These are phyloP conservation scores for Penicillium sp. DNA, from an alignment of 2,329 filamentous ascomycete genomes.

Conservation along the genomic window DNA sequence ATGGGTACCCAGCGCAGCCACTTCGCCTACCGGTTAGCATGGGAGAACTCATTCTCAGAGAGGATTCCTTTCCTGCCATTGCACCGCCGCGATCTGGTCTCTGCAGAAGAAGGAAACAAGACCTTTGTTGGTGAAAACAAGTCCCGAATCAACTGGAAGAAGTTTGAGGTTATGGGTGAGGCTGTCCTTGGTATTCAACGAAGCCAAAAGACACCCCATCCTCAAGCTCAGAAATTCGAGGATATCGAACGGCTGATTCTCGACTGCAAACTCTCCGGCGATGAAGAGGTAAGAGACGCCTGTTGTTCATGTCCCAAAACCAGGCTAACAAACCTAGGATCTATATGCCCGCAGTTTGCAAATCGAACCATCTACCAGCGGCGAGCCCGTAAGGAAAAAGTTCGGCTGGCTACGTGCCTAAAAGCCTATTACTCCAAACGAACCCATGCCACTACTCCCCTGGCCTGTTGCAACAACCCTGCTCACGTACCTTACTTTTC, in stretches of 20 bases:
- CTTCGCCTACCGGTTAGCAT: conserved; percentile 92
- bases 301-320: neutral
- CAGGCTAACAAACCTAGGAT: conserved; percentile 44
- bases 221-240: conserved; percentile 68
- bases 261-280: conserved; percentile 75
- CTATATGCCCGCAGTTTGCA: conserved; percentile 60
- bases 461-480: neutral
- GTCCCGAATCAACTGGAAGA: conserved; percentile 91
- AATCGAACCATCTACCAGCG: conserved; percentile 49
- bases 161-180: conserved; percentile 94
- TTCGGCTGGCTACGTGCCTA: conserved; percentile 45
- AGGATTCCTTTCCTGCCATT: conserved; percentile 92
- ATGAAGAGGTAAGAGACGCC: conserved; percentile 73
- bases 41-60: conserved; percentile 90
- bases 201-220: conserved; percentile 83
- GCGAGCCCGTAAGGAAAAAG: conserved; percentile 41
- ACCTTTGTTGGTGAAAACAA: conserved; percentile 76
- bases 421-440: neutral
- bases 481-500: neutral
- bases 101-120: conserved; percentile 86
- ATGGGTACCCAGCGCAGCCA: conserved; percentile 93
- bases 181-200: conserved; percentile 87
- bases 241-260: conserved; percentile 72
- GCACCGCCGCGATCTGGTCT: conserved; percentile 84
- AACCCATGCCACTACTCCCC: neutral